Evolutionary conservation across 768 basidiomycete genomes (phyloP).

Genomic region (Lactarius sp.): DNA sequence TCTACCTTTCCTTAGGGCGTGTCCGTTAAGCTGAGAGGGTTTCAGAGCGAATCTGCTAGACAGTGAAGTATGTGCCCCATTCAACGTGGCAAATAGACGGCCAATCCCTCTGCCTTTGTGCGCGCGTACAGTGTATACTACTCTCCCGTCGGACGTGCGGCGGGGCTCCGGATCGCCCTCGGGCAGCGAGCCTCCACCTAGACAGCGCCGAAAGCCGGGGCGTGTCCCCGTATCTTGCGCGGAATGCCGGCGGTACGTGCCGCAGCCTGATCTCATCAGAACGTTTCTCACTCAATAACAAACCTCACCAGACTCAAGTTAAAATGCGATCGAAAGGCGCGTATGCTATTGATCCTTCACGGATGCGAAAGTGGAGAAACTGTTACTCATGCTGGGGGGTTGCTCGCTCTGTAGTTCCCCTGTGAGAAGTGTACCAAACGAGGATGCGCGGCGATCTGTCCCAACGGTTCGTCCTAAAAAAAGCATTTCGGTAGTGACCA

Average conservation of each 20-base stretch:
- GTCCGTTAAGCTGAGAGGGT: background rate
- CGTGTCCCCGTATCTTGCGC: constrained; percentile 32
- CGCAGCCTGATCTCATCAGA: background rate
- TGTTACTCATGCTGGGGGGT: background rate
- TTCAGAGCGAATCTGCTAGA: background rate
- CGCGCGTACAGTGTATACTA: background rate
- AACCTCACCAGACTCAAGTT: constrained; percentile 47
- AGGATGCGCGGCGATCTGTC: constrained; percentile 72
- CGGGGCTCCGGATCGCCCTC: constrained; percentile 4
- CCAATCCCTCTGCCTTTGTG: background rate
- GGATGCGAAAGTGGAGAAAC: background rate
- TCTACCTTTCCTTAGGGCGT: background rate
- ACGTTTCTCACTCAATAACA: background rate
- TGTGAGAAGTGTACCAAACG: constrained; percentile 74
- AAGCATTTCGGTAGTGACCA: background rate
- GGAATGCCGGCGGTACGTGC: constrained; percentile 37
- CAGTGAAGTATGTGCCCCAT: background rate
- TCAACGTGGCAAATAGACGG: background rate
- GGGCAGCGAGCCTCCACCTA: constrained; percentile 15
- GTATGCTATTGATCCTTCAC: constrained; percentile 19
- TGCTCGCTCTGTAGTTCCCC: constrained; percentile 46
- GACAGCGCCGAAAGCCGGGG: constrained; percentile 27
- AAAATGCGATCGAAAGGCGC: constrained; percentile 59
- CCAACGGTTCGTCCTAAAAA: constrained; percentile 48
- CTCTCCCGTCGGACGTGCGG: background rate